These are phyloP conservation scores for Hygrophoropsis aurantiaca DNA, from an alignment of 768 basidiomycete genomes.

Conservation along the genomic window DNA sequence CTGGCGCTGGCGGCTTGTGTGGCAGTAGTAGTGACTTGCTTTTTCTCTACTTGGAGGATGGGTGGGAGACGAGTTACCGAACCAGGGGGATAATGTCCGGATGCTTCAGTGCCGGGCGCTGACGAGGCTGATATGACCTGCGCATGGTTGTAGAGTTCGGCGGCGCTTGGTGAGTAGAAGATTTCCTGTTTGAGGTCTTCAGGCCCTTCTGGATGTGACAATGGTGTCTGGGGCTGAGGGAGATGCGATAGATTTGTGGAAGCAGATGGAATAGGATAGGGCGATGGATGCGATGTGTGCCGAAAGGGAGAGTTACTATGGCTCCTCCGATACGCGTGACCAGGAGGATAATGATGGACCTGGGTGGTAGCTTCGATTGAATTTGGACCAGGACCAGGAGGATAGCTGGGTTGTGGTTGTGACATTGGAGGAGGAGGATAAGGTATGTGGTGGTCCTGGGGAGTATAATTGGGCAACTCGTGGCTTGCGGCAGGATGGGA, in stretches of 20 bases:
- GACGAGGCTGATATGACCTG: conserved; percentile 36
- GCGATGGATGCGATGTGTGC: conserved; percentile 41
- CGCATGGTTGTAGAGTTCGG: conserved; percentile 53
- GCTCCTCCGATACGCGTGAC: conserved; percentile 32
- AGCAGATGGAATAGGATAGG: conserved; percentile 37
- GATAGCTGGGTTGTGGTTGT: conserved; percentile 36
- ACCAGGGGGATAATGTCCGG: conserved; percentile 29
- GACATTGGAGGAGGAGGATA: conserved; percentile 34
- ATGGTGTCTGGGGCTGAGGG: conserved; percentile 18
- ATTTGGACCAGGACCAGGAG: conserved; percentile 33
- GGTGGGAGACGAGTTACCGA: conserved; percentile 65
- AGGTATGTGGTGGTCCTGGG: conserved; percentile 16
- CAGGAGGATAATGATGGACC: conserved; percentile 34
- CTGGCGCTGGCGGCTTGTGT: conserved; percentile 92
- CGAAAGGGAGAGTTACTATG: conserved; percentile 32
- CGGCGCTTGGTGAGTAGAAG: conserved; percentile 52
- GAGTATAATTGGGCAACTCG: conserved; percentile 33
- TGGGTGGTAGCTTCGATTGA: conserved; percentile 22
- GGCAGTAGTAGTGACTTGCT: conserved; percentile 92
- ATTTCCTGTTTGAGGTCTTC: conserved; percentile 42
- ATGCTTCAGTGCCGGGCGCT: conserved; percentile 14
- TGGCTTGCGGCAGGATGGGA: conserved; percentile 31
- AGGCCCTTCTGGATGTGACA: conserved; percentile 11
- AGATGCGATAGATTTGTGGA: conserved; percentile 29
- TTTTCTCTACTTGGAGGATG: conserved; percentile 88